phyloP scores from a whole-genome alignment of 2,329 filamentous ascomycete species.

The Clonostachys chloroleuca region DNA sequence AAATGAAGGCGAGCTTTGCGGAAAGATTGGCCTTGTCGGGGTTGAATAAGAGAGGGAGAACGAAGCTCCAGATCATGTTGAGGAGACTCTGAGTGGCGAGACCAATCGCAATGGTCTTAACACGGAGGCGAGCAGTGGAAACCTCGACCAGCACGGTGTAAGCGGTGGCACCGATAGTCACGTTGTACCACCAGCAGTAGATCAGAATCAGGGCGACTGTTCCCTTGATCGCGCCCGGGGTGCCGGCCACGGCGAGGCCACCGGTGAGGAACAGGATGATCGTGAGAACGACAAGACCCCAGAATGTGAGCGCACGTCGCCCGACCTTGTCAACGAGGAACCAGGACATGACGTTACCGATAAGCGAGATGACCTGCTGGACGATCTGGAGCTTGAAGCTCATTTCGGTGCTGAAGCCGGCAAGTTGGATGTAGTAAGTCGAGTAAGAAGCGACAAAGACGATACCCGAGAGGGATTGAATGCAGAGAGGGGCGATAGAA shows the following conservation, averaged over 20 bases:
- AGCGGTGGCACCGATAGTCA: conserved; percentile 34
- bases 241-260: conserved; percentile 29
- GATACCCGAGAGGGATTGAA: conserved; percentile 31
- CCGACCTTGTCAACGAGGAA: conserved; percentile 30
- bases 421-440: conserved; percentile 30
- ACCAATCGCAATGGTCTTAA: conserved; percentile 28
- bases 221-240: conserved; percentile 26
- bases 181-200: conserved; percentile 33
- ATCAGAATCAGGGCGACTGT: conserved; percentile 23
- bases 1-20: conserved; percentile 32
- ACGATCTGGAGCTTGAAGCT: conserved; percentile 30
- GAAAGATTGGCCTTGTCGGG: conserved; percentile 28
- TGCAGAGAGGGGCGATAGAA: conserved; percentile 34
- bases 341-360: conserved; percentile 40
- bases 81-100: conserved; percentile 28
- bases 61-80: conserved; percentile 32
- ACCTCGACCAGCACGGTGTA: conserved; percentile 36
- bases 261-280: conserved; percentile 28
- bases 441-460: conserved; percentile 30
- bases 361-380: conserved; percentile 29
- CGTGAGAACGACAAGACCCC: conserved; percentile 31
- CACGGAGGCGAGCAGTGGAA: conserved; percentile 27
- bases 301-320: conserved; percentile 36
- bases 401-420: conserved; percentile 19
- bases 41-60: conserved; percentile 35